Evolutionary conservation across 345 rosid species (phyloP).

Genomic region (Aethionema arabicum): DNA sequence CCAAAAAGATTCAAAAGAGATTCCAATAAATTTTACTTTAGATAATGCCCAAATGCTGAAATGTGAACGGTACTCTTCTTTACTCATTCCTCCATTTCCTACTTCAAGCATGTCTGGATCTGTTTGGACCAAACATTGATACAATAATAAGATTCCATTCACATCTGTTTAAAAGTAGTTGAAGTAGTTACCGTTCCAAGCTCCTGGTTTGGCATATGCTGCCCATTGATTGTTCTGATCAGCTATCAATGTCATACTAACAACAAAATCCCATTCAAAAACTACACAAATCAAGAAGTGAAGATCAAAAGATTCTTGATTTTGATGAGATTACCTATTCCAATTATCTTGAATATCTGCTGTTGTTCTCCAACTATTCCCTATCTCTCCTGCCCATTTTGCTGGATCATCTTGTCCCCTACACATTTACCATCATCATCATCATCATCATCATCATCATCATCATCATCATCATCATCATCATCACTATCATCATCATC

Average conservation of each 20-base stretch:
- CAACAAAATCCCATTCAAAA: background rate
- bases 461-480: background rate
- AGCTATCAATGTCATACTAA: constrained; percentile 68
- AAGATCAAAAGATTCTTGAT: constrained; percentile 4
- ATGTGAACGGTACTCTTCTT: constrained; percentile 74
- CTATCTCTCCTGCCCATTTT: constrained; percentile 70
- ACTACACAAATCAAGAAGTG: background rate
- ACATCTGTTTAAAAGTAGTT: background rate
- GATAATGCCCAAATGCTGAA: constrained; percentile 93
- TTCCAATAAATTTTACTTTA: constrained; percentile 43
- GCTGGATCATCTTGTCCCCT: constrained; percentile 95
- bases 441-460: too few relatives aligned
- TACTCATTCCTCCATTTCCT: constrained; percentile 96
- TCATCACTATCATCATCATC: background rate
- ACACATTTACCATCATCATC: background rate
- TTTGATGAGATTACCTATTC: constrained; percentile 50
- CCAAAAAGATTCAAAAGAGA: too few relatives aligned
- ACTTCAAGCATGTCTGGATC: constrained; percentile 99
- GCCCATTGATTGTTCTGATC: constrained; percentile 80
- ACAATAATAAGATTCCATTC: background rate
- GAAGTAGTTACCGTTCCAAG: constrained; percentile 73
- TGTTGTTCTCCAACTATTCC: constrained; percentile 98
- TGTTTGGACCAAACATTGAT: constrained; percentile 28
- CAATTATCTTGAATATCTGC: constrained; percentile 68
- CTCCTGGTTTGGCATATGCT: constrained; percentile 78